A percentile compares a stretch with the other conserved stretches of the same genome.
phyloP scores from a whole-genome alignment of 768 basidiomycete species.

The Coprinopsis strossmayeri region DNA sequence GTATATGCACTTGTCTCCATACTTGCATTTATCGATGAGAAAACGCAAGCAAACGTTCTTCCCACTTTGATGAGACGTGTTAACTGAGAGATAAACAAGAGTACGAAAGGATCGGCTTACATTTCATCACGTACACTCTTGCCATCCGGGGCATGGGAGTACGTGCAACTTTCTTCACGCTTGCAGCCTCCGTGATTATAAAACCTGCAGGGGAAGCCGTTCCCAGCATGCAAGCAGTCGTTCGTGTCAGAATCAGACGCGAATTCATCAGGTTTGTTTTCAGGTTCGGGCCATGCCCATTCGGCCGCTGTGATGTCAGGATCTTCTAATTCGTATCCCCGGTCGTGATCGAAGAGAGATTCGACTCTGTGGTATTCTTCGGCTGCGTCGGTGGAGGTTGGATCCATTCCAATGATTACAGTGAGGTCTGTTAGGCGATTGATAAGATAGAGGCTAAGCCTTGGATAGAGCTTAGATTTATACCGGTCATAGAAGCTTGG shows the following conservation, averaged over 20 bases:
- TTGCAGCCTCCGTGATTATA: conserved; percentile 50
- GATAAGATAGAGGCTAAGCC: background rate
- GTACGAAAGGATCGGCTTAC: conserved; percentile 20
- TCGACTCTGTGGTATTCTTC: conserved; percentile 21
- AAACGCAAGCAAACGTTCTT: conserved; percentile 41
- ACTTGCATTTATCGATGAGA: conserved; percentile 34
- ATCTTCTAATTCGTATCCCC: conserved; percentile 20
- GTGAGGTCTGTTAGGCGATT: conserved; percentile 26
- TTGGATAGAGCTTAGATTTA: background rate
- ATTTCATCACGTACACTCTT: conserved; percentile 49
- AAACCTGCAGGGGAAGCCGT: conserved; percentile 46
- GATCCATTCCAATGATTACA: conserved; percentile 25
- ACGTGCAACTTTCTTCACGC: conserved; percentile 34
- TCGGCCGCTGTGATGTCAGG: conserved; percentile 25
- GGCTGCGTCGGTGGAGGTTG: conserved; percentile 20
- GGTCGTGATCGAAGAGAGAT: conserved; percentile 13
- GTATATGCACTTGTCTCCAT: conserved; percentile 33
- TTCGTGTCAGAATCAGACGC: conserved; percentile 46
- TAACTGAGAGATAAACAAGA: background rate
- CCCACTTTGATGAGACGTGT: conserved; percentile 25
- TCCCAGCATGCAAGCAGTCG: conserved; percentile 46
- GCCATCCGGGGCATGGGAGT: conserved; percentile 48
- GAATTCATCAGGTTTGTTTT: conserved; percentile 29
- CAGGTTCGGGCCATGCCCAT: conserved; percentile 1
- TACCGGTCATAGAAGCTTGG: conserved; percentile 23